Conservation (phyloP, 2,329 filamentous ascomycete genomes). For the Aspergillus pseudotamarii region DNA sequence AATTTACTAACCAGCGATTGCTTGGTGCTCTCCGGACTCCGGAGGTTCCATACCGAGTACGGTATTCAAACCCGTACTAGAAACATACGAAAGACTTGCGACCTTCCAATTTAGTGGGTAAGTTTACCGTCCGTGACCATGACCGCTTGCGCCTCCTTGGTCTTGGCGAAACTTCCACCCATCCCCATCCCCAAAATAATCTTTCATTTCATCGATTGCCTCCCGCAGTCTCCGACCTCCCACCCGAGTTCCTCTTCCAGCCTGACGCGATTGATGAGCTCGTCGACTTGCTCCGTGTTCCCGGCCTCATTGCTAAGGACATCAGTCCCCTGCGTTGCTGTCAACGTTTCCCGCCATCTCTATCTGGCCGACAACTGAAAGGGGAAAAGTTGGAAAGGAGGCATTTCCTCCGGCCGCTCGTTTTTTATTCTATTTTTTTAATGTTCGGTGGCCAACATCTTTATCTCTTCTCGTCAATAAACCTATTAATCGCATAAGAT, state of each 20-base stretch:
- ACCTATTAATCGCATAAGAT: conserved; percentile 8
- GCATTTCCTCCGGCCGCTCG: conserved; percentile 47
- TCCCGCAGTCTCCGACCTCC: conserved; percentile 24
- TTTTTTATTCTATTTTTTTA: conserved; percentile 33
- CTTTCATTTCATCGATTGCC: conserved; percentile 25
- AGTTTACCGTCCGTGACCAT: conserved; percentile 30
- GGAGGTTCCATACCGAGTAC: not conserved
- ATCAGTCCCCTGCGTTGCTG: conserved; percentile 27
- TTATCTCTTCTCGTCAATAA: conserved; percentile 19
- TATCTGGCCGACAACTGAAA: conserved; percentile 31
- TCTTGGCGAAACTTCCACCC: conserved; percentile 37
- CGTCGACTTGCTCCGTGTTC: conserved; percentile 22
- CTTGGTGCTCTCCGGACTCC: not conserved
- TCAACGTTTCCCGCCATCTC: conserved; percentile 33
- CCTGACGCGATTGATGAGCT: conserved; percentile 34
- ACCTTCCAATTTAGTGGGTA: conserved; percentile 20
- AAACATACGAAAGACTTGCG: conserved; percentile 17
- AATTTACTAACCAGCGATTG: not conserved
- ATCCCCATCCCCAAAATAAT: conserved; percentile 32
- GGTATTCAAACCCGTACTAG: conserved; percentile 6
- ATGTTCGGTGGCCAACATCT: conserved; percentile 13
- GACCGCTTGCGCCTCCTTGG: conserved; percentile 39
- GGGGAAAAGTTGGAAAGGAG: conserved; percentile 43
- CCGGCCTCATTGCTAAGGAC: conserved; percentile 31
- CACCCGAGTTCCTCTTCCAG: conserved; percentile 23